Evolutionary conservation across 208 protist species (phyloP).

Genomic region (Trypanosoma boissoni): DNA sequence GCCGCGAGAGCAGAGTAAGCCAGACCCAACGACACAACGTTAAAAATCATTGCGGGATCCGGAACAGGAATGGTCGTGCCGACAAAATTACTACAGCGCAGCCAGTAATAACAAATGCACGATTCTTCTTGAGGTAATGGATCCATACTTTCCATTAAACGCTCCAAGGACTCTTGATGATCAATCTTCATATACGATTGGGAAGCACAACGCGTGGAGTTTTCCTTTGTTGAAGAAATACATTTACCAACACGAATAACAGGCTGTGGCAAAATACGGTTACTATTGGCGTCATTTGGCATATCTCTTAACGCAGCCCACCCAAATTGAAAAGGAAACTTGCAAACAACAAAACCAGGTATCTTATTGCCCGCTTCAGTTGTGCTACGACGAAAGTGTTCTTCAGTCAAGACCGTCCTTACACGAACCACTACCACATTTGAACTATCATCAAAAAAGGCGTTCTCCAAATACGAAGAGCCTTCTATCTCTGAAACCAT

Average conservation of each 20-base stretch:
- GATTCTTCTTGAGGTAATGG: neutral
- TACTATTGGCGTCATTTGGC: slow-evolving; percentile 70
- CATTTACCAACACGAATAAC: slow-evolving; percentile 34
- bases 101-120: slow-evolving; percentile 31
- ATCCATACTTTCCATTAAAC: slow-evolving; percentile 14
- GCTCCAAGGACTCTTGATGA: slow-evolving; percentile 35
- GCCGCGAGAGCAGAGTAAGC: slow-evolving; percentile 34
- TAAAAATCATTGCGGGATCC: slow-evolving; percentile 79
- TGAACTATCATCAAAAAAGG: slow-evolving; percentile 47
- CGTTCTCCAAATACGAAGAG: slow-evolving; percentile 39
- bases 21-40: slow-evolving; percentile 55
- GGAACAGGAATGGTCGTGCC: slow-evolving; percentile 69
- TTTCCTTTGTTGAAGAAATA: neutral
- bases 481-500: slow-evolving; percentile 46
- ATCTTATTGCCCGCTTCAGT: neutral
- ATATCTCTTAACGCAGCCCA: slow-evolving; percentile 63
- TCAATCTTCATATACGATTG: slow-evolving; percentile 31
- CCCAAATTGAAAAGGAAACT: slow-evolving; percentile 58
- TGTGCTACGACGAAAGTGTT: slow-evolving; percentile 20
- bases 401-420: slow-evolving; percentile 39
- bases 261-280: slow-evolving; percentile 69
- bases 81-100: slow-evolving; percentile 50
- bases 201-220: slow-evolving; percentile 10
- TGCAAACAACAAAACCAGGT: slow-evolving; percentile 36
- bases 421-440: slow-evolving; percentile 69